phyloP scores from a whole-genome alignment of 768 basidiomycete species.

The Amanita molliuscula region DNA sequence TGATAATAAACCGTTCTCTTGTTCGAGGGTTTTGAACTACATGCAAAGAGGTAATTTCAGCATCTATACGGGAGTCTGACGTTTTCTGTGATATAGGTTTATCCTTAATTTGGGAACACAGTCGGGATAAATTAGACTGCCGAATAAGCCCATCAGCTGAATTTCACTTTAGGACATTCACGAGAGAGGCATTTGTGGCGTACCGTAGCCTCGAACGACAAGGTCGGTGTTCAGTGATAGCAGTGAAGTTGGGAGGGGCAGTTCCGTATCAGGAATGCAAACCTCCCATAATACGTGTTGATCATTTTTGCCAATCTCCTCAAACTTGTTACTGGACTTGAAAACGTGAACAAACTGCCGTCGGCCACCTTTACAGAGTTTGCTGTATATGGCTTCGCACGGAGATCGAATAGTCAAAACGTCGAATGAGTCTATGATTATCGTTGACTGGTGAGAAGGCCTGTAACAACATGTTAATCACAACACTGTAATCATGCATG shows the following conservation, averaged over 20 bases:
- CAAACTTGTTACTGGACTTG: not conserved
- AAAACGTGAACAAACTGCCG: conserved; percentile 9
- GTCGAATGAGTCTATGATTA: conserved; percentile 14
- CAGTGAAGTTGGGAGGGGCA: conserved; percentile 23
- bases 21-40: conserved; percentile 47
- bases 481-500: not conserved
- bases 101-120: conserved; percentile 20
- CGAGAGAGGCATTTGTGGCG: conserved; percentile 11
- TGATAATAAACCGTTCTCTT: conserved; percentile 53
- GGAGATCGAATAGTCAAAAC: conserved; percentile 13
- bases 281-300: not conserved
- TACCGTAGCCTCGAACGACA: conserved; percentile 60
- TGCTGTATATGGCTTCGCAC: conserved; percentile 12
- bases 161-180: not conserved
- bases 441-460: conserved; percentile 12
- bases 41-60: conserved; percentile 39
- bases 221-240: conserved; percentile 48
- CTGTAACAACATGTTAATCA: conserved; percentile 8
- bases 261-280: conserved; percentile 5
- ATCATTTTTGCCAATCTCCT: not conserved
- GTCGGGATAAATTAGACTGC: conserved; percentile 30
- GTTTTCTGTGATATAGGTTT: conserved; percentile 19
- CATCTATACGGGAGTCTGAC: conserved; percentile 39
- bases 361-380: conserved; percentile 8
- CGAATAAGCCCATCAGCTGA: conserved; percentile 46